These are phyloP conservation scores for Alliaria petiolata DNA, from an alignment of 345 rosid species.

Conservation along the genomic window DNA sequence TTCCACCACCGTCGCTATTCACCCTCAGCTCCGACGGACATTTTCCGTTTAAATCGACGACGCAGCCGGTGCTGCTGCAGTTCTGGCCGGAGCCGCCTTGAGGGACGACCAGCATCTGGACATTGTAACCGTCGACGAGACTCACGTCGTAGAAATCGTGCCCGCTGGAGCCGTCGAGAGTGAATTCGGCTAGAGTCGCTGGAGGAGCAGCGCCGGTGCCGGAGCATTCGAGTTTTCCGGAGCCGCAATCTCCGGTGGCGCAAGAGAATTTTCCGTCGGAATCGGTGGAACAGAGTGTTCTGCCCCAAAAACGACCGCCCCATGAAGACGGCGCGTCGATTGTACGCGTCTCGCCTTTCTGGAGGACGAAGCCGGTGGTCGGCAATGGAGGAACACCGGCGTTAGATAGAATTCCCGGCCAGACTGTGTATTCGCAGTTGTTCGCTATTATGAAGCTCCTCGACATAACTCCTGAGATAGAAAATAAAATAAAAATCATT, in stretches of 20 bases:
- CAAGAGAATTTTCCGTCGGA: conserved; percentile 65
- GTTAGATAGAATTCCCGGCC: conserved; percentile 82
- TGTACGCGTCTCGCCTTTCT: conserved; percentile 48
- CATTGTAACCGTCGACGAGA: conserved; percentile 87
- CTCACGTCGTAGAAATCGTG: conserved; percentile 78
- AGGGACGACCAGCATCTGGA: conserved; percentile 66
- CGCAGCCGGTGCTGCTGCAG: conserved; percentile 71
- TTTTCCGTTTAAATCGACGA: conserved; percentile 54
- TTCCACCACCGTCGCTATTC: conserved; percentile 23
- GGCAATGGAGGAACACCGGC: conserved; percentile 57
- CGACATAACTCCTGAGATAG: conserved; percentile 37
- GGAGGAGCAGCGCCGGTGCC: conserved; percentile 79
- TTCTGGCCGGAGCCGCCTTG: conserved; percentile 66
- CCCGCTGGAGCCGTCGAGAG: conserved; percentile 60
- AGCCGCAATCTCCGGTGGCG: conserved; percentile 80
- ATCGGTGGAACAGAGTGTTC: conserved; percentile 63
- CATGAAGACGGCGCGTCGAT: conserved; percentile 68
- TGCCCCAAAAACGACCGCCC: conserved; percentile 94
- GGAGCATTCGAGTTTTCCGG: conserved; percentile 65
- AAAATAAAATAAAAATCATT: background rate
- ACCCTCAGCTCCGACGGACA: conserved; percentile 83
- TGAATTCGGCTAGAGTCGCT: conserved; percentile 76
- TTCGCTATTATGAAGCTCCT: conserved; percentile 61
- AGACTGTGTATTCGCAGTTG: conserved; percentile 64
- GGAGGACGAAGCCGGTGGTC: conserved; percentile 75